These are phyloP conservation scores for Aspergillus latus DNA, from an alignment of 2,329 filamentous ascomycete genomes.

Conservation along the genomic window DNA sequence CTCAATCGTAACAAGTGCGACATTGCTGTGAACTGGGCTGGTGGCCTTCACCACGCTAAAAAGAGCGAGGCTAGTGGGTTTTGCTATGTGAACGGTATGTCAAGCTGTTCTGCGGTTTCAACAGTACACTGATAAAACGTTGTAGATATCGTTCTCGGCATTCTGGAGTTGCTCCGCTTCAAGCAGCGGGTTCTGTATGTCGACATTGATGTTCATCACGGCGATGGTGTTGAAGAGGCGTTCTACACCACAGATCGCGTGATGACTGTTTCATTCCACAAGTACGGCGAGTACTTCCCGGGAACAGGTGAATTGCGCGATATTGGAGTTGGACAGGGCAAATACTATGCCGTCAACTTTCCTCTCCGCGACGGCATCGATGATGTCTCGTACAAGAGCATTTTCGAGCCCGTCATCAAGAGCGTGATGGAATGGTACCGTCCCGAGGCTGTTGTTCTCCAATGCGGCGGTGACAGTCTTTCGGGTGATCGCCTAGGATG, in stretches of 20 bases:
- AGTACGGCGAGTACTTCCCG: slow-evolving; percentile 71
- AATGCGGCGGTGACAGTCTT: slow-evolving; percentile 67
- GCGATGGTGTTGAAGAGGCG: slow-evolving; percentile 69
- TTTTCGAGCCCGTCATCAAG: slow-evolving; percentile 67
- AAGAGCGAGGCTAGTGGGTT: slow-evolving; percentile 93
- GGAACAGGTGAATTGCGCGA: slow-evolving; percentile 68
- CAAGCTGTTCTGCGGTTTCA: not conserved
- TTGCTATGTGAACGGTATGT: slow-evolving; percentile 85
- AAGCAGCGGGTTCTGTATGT: slow-evolving; percentile 66
- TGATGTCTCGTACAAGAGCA: slow-evolving; percentile 65
- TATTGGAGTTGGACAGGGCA: slow-evolving; percentile 66
- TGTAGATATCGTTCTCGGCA: slow-evolving; percentile 65
- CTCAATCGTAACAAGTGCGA: slow-evolving; percentile 68
- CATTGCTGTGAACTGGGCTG: slow-evolving; percentile 80
- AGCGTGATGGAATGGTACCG: slow-evolving; percentile 69
- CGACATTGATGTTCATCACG: slow-evolving; percentile 67
- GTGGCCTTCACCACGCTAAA: slow-evolving; percentile 94
- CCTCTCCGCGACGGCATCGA: slow-evolving; percentile 69
- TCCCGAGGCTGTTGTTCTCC: slow-evolving; percentile 66
- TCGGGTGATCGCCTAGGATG: slow-evolving; percentile 67
- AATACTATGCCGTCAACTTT: slow-evolving; percentile 69
- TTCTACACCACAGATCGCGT: slow-evolving; percentile 71
- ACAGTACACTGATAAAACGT: slow-evolving; percentile 11
- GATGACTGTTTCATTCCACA: slow-evolving; percentile 72
- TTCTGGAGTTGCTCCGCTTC: slow-evolving; percentile 63